Base-by-base conservation (phyloP, 148 eudicot genomes). In the Silene latifolia region DNA sequence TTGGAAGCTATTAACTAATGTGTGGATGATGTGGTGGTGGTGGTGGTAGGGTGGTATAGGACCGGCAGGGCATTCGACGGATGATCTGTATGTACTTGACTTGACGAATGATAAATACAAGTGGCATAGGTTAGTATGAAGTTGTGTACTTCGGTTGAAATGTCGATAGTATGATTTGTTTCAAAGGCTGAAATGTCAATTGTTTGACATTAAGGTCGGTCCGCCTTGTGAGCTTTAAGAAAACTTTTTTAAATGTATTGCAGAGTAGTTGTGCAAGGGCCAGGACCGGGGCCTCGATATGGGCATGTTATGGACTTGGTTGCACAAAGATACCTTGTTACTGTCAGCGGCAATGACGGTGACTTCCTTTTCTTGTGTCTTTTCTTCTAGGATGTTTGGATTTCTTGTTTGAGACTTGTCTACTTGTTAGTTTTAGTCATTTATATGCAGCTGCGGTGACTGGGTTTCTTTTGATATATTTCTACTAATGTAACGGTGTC, bases 261-360 rank as follows among this genome's bases (percentile, higher is more conserved):
- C 81, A 95, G 99, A 80, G 87, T 95, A 78, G 99, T 95, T 66
- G 97, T 90, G 76, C 97, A 95, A 85, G 97, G 97, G 72, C 83
- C 83, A 74, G 99, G 99, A 76, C 92, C 94, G 11, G 99, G 99
- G 60, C 99, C 99, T 42, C 84, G 97, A 74, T 95, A 95, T 73
- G 99, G 99, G 14, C 99, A 95, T 81, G 99, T 90, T 32, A 90
- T 92, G 93, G 99, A 89, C 63, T 84, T 95, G 84, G 97, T 95
- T 72, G 89, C 90, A 53, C 99, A 92, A 76, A 83, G 98, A 83
- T 95, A 90, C 78, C 99, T 95, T 73, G 92, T 95, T 63, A 84
- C 88, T 23, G 91, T 92, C 78, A 87, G 93, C 73, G 99, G 99
- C 74, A 92, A 95, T 80, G 97, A 95, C 72, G 99, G 99, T 95